Evolutionary conservation across 257 asterid genomes (phyloP).

Genomic region (Thymus quinquecostatus): DNA sequence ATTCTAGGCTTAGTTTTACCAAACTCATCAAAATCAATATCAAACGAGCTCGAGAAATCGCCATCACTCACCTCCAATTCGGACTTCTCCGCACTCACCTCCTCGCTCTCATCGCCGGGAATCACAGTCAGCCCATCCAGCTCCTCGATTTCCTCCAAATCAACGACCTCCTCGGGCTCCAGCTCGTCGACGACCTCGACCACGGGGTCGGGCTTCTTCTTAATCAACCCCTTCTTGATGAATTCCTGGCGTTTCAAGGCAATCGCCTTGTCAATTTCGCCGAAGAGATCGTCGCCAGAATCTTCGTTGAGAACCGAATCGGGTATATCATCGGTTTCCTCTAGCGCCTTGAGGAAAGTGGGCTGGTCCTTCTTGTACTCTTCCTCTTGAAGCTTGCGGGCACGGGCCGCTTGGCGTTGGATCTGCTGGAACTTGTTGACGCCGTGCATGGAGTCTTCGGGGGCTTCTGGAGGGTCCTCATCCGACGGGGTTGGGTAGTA

Average conservation of each 20-base stretch:
- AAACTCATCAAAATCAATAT: constrained; percentile 77
- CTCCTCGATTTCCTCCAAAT: constrained; percentile 87
- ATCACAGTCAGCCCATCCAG: constrained; percentile 61
- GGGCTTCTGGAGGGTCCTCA: constrained; percentile 95
- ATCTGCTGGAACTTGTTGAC: constrained; percentile 86
- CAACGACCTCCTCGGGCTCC: constrained; percentile 89
- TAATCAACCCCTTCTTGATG: constrained; percentile 73
- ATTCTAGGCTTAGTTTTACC: constrained; percentile 68
- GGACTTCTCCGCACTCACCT: constrained; percentile 43
- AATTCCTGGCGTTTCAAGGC: constrained; percentile 87
- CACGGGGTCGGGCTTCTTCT: constrained; percentile 36
- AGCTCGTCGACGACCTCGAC: constrained; percentile 58
- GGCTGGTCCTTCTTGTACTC: constrained; percentile 67
- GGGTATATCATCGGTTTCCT: constrained; percentile 67
- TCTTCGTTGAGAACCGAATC: constrained; percentile 28
- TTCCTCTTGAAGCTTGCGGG: constrained; percentile 71
- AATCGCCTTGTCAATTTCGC: constrained; percentile 91
- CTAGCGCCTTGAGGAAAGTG: constrained; percentile 69
- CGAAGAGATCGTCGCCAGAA: constrained; percentile 87
- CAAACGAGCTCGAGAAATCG: constrained; percentile 56
- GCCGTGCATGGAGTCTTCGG: constrained; percentile 98
- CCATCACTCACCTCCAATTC: constrained; percentile 66
- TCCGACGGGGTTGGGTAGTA: constrained; percentile 80
- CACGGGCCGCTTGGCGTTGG: constrained; percentile 77
- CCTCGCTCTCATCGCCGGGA: constrained; percentile 51